phyloP scores from a whole-genome alignment of 495 filamentous ascomycete species.

The Neurospora tetraspora region DNA sequence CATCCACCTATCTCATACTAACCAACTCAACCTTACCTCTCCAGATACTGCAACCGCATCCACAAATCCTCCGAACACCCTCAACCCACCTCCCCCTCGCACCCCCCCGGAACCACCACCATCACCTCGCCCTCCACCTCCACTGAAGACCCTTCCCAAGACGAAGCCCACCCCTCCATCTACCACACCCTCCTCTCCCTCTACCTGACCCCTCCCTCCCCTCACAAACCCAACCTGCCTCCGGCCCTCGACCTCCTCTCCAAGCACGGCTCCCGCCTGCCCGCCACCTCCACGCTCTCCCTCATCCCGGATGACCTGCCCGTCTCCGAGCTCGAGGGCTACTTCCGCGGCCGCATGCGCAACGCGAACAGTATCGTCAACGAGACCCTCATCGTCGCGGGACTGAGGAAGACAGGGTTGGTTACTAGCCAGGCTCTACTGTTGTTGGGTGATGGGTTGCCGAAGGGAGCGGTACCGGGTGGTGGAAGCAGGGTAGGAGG shows the following conservation, averaged over 20 bases:
- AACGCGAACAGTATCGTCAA: conserved; percentile 72
- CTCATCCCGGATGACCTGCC: conserved; percentile 76
- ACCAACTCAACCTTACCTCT: neutral
- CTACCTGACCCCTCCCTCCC: conserved; percentile 74
- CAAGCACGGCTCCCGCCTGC: conserved; percentile 82
- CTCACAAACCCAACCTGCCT: conserved; percentile 59
- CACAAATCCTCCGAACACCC: conserved; percentile 48
- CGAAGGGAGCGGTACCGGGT: conserved; percentile 26
- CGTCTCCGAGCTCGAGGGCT: conserved; percentile 71
- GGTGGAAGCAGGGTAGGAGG: conserved; percentile 46
- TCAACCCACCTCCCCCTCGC: conserved; percentile 19
- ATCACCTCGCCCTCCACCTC: conserved; percentile 17
- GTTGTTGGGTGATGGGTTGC: conserved; percentile 53
- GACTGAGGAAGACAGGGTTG: conserved; percentile 61
- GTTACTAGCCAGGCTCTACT: conserved; percentile 62
- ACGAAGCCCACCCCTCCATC: conserved; percentile 58
- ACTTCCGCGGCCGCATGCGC: conserved; percentile 86
- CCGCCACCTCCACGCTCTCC: conserved; percentile 71
- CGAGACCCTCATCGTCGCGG: conserved; percentile 65
- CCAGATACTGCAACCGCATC: conserved; percentile 79
- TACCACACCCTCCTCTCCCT: conserved; percentile 85
- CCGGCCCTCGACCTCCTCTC: conserved; percentile 82
- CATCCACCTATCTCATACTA: neutral
- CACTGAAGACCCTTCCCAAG: conserved; percentile 33
- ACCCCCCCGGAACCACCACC: neutral